Percentiles rank a stretch among this genome's conserved stretches.
These are phyloP conservation scores for Sequoiadendron giganteum DNA, from an alignment of 75 land plant species.

Conservation along the genomic window DNA sequence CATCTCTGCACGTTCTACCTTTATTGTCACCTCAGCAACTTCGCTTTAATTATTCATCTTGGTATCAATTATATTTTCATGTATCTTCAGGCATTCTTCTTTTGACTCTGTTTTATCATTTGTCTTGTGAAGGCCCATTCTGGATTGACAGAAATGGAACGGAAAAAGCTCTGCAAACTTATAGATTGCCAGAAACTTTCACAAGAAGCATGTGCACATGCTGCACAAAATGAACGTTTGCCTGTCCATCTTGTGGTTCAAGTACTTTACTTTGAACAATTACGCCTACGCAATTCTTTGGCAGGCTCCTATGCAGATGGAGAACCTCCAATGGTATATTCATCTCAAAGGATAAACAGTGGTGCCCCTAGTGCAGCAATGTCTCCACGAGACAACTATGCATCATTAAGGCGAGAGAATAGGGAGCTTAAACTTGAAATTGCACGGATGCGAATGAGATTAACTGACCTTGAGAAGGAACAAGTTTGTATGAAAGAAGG, in stretches of 20 bases:
- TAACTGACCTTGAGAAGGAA: slow-evolving; percentile 74
- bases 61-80: neutral
- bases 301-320: slow-evolving; percentile 35
- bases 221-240: slow-evolving; percentile 83
- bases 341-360: slow-evolving; percentile 58
- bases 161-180: slow-evolving; percentile 71
- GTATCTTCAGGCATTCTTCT: neutral
- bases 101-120: slow-evolving; percentile 5
- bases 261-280: slow-evolving; percentile 76
- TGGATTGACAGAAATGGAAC: slow-evolving; percentile 54
- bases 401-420: slow-evolving; percentile 70
- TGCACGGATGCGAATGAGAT: slow-evolving; percentile 65
- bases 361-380: slow-evolving; percentile 62
- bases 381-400: slow-evolving; percentile 71
- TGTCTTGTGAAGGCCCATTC: slow-evolving; percentile 62
- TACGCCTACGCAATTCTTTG: slow-evolving; percentile 46
- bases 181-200: slow-evolving; percentile 82
- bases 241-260: slow-evolving; percentile 60
- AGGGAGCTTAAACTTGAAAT: slow-evolving; percentile 75
- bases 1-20: neutral
- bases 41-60: neutral
- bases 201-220: slow-evolving; percentile 82
- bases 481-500: slow-evolving; percentile 49
- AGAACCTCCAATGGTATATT: slow-evolving; percentile 9
- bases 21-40: neutral